Evolutionary conservation across 2,329 filamentous ascomycete genomes (phyloP).

Genomic region (Colletotrichum magnum): DNA sequence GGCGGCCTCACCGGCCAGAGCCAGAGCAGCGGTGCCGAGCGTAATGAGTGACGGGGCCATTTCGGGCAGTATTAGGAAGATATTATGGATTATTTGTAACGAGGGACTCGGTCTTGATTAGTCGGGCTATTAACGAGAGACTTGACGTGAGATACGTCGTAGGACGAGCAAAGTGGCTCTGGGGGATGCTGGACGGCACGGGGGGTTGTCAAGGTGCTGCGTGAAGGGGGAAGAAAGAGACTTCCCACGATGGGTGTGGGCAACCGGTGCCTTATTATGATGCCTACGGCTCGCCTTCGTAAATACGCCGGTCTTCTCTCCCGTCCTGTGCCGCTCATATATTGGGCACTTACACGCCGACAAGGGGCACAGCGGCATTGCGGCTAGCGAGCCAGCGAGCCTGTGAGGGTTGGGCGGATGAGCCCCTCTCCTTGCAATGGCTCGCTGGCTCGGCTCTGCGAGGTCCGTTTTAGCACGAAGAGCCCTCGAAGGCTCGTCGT

Average conservation of each 20-base stretch:
- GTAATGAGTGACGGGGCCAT: slow-evolving; percentile 60
- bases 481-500: neutral
- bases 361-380: slow-evolving; percentile 7
- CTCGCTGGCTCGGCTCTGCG: neutral
- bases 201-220: slow-evolving; percentile 26
- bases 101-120: slow-evolving; percentile 46
- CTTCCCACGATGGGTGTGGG: neutral
- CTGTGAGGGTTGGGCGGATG: neutral
- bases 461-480: neutral
- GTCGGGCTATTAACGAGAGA: slow-evolving; percentile 47
- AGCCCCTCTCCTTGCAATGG: neutral
- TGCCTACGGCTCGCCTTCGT: slow-evolving; percentile 4
- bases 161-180: slow-evolving; percentile 54
- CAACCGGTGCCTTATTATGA: slow-evolving; percentile 36
- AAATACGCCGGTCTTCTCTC: neutral
- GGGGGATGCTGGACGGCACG: slow-evolving; percentile 34
- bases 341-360: slow-evolving; percentile 13
- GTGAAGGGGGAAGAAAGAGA: slow-evolving; percentile 10
- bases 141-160: slow-evolving; percentile 62
- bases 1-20: slow-evolving; percentile 50
- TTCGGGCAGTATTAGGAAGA: slow-evolving; percentile 42
- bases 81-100: slow-evolving; percentile 29
- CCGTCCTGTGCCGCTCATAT: neutral
- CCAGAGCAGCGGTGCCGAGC: slow-evolving; percentile 56
- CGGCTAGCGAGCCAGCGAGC: slow-evolving; percentile 4